Conservation (phyloP, 2,329 filamentous ascomycete species). For the Calonectria pteridis region DNA sequence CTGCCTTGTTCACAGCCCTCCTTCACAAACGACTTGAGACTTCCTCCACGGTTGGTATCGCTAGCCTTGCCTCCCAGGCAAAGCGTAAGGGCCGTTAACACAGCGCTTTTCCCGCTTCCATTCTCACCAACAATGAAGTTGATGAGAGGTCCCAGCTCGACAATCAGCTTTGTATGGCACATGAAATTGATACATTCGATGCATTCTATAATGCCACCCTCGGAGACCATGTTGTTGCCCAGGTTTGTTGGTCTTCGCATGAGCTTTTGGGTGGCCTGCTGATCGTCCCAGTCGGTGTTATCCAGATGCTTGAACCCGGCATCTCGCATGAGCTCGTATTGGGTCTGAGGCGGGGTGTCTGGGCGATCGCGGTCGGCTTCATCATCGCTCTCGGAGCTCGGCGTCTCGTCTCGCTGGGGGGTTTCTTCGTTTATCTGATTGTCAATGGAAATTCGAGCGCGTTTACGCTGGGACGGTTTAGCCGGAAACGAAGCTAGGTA, state of each 20-base stretch:
- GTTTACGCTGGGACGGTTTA: constrained; percentile 46
- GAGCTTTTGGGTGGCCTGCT: constrained; percentile 74
- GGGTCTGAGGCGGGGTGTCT: constrained; percentile 63
- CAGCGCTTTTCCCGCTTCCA: constrained; percentile 96
- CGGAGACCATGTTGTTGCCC: constrained; percentile 79
- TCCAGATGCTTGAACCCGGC: constrained; percentile 69
- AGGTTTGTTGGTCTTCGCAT: constrained; percentile 61
- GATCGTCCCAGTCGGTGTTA: constrained; percentile 70
- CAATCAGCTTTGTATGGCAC: constrained; percentile 87
- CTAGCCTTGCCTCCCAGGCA: constrained; percentile 96
- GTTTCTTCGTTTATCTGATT: constrained; percentile 30
- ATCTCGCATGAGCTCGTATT: constrained; percentile 73
- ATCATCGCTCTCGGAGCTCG: constrained; percentile 48
- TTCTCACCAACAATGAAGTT: constrained; percentile 99
- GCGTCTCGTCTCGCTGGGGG: constrained; percentile 37
- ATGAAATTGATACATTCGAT: constrained; percentile 95
- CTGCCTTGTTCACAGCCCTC: constrained; percentile 83
- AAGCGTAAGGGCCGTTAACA: constrained; percentile 91
- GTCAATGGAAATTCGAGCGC: constrained; percentile 49
- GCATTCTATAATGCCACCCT: constrained; percentile 88
- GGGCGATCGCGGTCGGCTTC: constrained; percentile 44
- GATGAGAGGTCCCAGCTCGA: constrained; percentile 91
- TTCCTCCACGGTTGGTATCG: constrained; percentile 91
- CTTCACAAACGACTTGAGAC: constrained; percentile 91
- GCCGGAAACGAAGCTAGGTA: neutral